Evolutionary conservation across 1,284 basidiomycete species (phyloP), one percentile per base, ranked within the genome.

Genomic region (Somion occarium): DNA sequence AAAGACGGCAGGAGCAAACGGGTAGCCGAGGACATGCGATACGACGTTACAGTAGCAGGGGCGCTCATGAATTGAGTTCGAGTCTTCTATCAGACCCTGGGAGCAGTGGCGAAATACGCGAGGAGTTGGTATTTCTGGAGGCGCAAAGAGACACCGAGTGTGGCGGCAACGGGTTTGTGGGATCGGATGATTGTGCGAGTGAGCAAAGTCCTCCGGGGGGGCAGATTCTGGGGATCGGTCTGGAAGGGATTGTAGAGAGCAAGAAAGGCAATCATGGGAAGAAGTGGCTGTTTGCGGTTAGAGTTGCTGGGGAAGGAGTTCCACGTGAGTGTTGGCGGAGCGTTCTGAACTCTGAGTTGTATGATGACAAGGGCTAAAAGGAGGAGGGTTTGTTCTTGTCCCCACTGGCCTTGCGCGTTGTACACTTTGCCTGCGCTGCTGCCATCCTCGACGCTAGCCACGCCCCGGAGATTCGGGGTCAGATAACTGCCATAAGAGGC

Each of bases 261-360:
- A 7, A 42, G 39, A 34, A 34, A 34, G 30, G 30, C 30, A 34
- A 48, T 19, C n/a, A 48, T 48, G 46, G 37, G 46, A 48, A 48
- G 37, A 39, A 38, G 24, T 20, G 46, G 30, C 49, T 50, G 13
- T 38, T 44, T 44, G 37, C 41, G 41, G 49, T 50, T 50, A 50
- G 49, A 37, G 49, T 50, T 50, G 22, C 13, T 12, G 18, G 9
- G 42, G 20, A 44, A 22, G 22, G 22, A 22, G 15, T 30, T 48
- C 42, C 49, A 50, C 49, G 49, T 50, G 49, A 50, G 30, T 18
- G 27, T 19, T 7, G 25, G 30, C 26, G 42, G 38, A 41, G 24
- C 37, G 34, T 24, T 39, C 20, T 37, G 27, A 22, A 49, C 18
- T 13, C 23, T 25, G 3, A 9, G 23, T 22, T 11, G 22, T 15